Evolutionary conservation across 345 rosid species (phyloP).

Genomic region (Hypericum androsaemum): DNA sequence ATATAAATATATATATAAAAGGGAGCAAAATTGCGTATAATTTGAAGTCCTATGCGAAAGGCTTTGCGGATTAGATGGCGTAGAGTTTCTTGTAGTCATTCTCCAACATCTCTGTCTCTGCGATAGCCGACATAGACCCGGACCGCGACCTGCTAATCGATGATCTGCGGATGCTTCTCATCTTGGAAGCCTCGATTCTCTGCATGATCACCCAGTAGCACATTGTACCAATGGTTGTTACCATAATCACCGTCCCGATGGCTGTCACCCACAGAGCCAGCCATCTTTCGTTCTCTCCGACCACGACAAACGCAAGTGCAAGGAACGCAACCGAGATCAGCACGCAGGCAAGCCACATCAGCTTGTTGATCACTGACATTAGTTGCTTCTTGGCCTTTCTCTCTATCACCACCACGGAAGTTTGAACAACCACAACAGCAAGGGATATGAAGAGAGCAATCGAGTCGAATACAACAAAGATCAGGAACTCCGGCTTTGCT

Average conservation of each 20-base stretch:
- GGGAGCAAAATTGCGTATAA: neutral
- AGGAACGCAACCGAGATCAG: slow-evolving; percentile 78
- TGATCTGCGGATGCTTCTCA: slow-evolving; percentile 36
- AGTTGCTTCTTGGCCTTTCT: slow-evolving; percentile 65
- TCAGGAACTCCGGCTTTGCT: slow-evolving; percentile 41
- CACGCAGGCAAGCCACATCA: slow-evolving; percentile 90
- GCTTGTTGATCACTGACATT: slow-evolving; percentile 88
- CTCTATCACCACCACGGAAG: slow-evolving; percentile 83
- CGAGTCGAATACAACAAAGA: slow-evolving; percentile 69
- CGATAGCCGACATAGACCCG: slow-evolving; percentile 39
- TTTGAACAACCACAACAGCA: slow-evolving; percentile 92
- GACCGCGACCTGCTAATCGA: slow-evolving; percentile 40
- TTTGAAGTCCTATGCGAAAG: neutral
- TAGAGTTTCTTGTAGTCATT: slow-evolving; percentile 55
- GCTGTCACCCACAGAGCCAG: slow-evolving; percentile 48
- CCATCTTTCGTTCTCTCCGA: slow-evolving; percentile 46
- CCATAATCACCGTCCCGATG: slow-evolving; percentile 69
- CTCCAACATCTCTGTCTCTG: slow-evolving; percentile 52
- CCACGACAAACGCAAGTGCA: slow-evolving; percentile 63
- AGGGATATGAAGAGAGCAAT: slow-evolving; percentile 83
- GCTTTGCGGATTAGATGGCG: slow-evolving; percentile 40
- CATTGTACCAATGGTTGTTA: slow-evolving; percentile 76
- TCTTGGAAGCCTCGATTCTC: slow-evolving; percentile 43
- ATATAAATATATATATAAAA: neutral
- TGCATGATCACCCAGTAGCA: slow-evolving; percentile 75